Evolutionary conservation across 768 basidiomycete species (phyloP).

Genomic region (Clathrus columnatus): DNA sequence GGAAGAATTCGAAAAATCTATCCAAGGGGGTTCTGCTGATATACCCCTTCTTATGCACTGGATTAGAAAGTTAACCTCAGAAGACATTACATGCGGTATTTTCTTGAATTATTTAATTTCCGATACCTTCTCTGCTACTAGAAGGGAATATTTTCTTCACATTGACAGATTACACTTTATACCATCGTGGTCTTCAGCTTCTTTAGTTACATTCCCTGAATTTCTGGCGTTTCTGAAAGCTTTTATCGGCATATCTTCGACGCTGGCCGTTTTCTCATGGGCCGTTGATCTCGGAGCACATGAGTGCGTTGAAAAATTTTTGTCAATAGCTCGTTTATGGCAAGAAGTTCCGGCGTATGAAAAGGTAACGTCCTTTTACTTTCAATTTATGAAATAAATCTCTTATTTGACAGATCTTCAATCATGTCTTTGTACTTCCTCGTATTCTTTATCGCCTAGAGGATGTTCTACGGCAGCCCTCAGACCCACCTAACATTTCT

Average conservation of each 20-base stretch:
- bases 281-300: slow-evolving; percentile 66
- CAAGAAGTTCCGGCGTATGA: slow-evolving; percentile 62
- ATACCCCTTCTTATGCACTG: slow-evolving; percentile 40
- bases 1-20: slow-evolving; percentile 50
- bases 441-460: slow-evolving; percentile 66
- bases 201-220: slow-evolving; percentile 21
- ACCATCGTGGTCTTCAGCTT: neutral
- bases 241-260: slow-evolving; percentile 55
- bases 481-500: slow-evolving; percentile 54
- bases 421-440: slow-evolving; percentile 60
- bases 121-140: neutral
- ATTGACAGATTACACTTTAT: neutral
- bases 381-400: neutral
- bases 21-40: slow-evolving; percentile 45
- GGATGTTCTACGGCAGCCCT: slow-evolving; percentile 49
- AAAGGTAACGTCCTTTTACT: slow-evolving; percentile 38
- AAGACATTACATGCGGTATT: slow-evolving; percentile 9
- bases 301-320: slow-evolving; percentile 50
- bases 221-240: slow-evolving; percentile 60
- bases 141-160: neutral
- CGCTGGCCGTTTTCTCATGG: slow-evolving; percentile 71
- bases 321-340: slow-evolving; percentile 58
- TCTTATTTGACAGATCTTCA: slow-evolving; percentile 46
- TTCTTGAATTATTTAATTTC: slow-evolving; percentile 9
- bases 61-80: slow-evolving; percentile 31